Evolutionary conservation across 164 flowering plant species (phyloP).

Genomic region (Piper longum): DNA sequence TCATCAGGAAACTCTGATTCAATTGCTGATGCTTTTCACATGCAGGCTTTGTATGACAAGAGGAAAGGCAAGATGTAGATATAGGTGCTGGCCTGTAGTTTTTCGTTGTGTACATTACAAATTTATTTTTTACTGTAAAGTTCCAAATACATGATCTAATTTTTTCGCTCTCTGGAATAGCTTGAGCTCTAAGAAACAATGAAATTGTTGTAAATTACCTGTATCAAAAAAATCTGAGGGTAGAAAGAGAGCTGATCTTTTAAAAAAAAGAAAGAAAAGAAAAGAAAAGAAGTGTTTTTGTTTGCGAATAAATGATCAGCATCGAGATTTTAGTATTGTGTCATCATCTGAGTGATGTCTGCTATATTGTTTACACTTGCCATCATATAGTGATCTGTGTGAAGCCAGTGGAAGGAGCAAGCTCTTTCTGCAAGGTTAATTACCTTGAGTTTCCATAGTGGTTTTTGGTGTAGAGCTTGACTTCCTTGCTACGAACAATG

Average conservation of each 20-base stretch:
- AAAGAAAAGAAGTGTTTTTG: no score
- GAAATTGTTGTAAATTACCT: background rate
- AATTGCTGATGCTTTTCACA: conserved; percentile 1
- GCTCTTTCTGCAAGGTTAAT: no score
- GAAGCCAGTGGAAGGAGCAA: no score
- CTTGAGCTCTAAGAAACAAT: background rate
- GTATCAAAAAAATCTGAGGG: background rate
- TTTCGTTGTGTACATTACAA: conserved; percentile 1
- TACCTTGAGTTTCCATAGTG: no score
- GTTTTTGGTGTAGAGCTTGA: no score
- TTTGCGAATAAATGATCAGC: background rate
- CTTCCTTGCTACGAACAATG: no score
- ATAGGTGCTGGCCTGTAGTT: conserved; percentile 6
- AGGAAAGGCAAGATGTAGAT: conserved; percentile 44
- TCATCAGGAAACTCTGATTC: background rate
- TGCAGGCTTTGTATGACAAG: conserved; percentile 66
- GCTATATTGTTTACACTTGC: no score
- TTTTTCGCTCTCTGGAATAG: background rate
- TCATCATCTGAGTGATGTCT: no score
- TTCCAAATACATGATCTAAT: background rate
- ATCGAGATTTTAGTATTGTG: no score
- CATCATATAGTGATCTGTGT: no score
- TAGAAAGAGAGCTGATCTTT: background rate
- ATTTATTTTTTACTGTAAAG: conserved; percentile 10
- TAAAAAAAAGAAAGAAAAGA: no score